phyloP scores from a whole-genome alignment of 805 yeast species.

The Zygosaccharomyces rouxii region DNA sequence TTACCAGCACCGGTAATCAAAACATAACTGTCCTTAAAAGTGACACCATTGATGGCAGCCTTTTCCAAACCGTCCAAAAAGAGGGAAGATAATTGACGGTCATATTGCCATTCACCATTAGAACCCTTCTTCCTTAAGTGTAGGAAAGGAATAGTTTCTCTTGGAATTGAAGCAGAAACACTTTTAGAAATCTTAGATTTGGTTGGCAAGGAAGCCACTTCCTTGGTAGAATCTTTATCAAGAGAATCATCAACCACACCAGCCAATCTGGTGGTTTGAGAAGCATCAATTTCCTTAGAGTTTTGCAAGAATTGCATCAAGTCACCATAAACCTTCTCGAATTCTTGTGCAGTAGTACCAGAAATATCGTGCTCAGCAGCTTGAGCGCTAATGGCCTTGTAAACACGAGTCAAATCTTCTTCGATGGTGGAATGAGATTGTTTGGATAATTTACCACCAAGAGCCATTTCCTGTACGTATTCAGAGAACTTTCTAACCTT shows the following conservation, averaged over 20 bases:
- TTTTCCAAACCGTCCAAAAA: constrained; percentile 88
- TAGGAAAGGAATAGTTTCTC: constrained; percentile 89
- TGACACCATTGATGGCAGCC: constrained; percentile 91
- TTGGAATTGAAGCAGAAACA: constrained; percentile 67
- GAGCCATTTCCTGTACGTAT: constrained; percentile 94
- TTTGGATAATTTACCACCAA: constrained; percentile 81
- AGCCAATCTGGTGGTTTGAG: constrained; percentile 55
- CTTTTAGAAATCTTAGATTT: constrained; percentile 64
- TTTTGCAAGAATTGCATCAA: constrained; percentile 64
- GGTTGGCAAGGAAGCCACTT: constrained; percentile 80
- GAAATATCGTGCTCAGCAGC: constrained; percentile 45
- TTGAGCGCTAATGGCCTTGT: constrained; percentile 75
- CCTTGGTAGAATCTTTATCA: constrained; percentile 58
- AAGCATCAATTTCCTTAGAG: constrained; percentile 65
- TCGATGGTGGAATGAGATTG: constrained; percentile 66
- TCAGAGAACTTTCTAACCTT: constrained; percentile 92
- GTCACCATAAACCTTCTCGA: constrained; percentile 66
- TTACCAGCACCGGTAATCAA: constrained; percentile 98
- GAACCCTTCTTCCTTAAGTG: constrained; percentile 77
- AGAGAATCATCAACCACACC: constrained; percentile 48
- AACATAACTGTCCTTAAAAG: constrained; percentile 83
- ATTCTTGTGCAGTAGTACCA: constrained; percentile 61
- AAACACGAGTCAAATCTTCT: constrained; percentile 79
- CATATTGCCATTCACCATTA: constrained; percentile 79
- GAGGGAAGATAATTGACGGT: constrained; percentile 65